phyloP scores from a whole-genome alignment of 2,329 filamentous ascomycete genomes.

The Cordyceps tenuipes region DNA sequence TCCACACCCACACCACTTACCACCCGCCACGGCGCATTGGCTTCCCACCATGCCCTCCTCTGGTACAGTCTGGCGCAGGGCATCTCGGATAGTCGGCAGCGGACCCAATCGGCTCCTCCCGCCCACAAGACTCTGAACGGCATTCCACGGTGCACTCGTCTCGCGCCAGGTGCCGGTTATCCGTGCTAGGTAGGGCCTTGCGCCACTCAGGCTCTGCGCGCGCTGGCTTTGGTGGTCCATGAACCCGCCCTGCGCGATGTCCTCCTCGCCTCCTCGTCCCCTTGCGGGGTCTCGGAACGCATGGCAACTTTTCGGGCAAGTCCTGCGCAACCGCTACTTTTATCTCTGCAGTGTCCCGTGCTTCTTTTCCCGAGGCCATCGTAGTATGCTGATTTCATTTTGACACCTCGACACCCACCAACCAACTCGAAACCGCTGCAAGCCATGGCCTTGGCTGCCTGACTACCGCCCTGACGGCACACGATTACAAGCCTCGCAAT shows the following conservation, averaged over 20 bases:
- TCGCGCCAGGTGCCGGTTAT: constrained; percentile 11
- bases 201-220: constrained; percentile 7
- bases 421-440: neutral
- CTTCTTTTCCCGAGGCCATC: neutral
- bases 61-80: constrained; percentile 5
- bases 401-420: neutral
- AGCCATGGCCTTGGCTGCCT: constrained; percentile 6
- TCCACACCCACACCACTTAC: neutral
- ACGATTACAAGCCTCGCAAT: constrained; percentile 8
- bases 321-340: neutral
- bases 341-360: neutral
- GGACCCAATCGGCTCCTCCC: constrained; percentile 13
- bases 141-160: constrained; percentile 7
- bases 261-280: neutral
- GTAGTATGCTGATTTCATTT: neutral
- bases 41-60: constrained; percentile 1
- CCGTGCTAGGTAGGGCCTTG: constrained; percentile 6
- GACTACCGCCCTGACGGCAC: constrained; percentile 9
- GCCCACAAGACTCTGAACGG: constrained; percentile 9
- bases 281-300: constrained; percentile 9
- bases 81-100: constrained; percentile 13
- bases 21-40: neutral
- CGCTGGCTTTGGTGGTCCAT: neutral
- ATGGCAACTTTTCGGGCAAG: constrained; percentile 1
- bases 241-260: neutral